Evolutionary conservation across 192 early-diverging fungal genomes (phyloP), one percentile per base, ranked within the genome.

Genomic region (Mortierella hygrophila): DNA sequence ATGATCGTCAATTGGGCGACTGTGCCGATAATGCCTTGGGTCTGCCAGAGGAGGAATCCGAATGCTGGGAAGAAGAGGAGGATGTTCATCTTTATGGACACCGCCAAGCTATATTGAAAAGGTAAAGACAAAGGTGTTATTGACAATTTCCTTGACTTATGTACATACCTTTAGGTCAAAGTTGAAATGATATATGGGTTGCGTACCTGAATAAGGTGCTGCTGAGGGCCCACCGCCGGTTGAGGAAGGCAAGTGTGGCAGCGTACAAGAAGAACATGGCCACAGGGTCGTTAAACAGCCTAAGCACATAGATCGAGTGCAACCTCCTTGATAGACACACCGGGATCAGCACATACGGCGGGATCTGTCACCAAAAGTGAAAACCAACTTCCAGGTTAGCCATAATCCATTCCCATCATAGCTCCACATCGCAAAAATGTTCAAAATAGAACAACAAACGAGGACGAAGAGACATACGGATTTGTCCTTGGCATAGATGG

Each of bases 51-150:
- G 4, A 97, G 54, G 38, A 95, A 85, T 3, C 95, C 97, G 73
- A 95, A 94, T 0, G 94, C 97, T 0, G 98, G 98, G 47, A 97
- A 96, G 87, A 96, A 96, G 13, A 99, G 89, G 32, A 98, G 89
- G 20, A 97, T 93, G 81, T 97, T 98, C 98, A 99, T 99, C 79
- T 99, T 99, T 57, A 99, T 88, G 0, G 97, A 96, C 4, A 98
- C 79, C 1, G 94, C 96, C 2, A 96, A 57, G 79, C 97, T 98
- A 81, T 75, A 16, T 81, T n/a, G n/a, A 26, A 26, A 6, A 74
- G 26, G 44, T 55, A 60, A 44, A 76, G 42, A 85, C 7, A 37
- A 38, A 5, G 18, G 18, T 38, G 20, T 37, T 49, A 52, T 21
- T 57, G n/a, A 52, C 0, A n/a, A 38, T 44, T 38, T 9, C 6